Evolutionary conservation across 352 stramenopile genomes (phyloP).

Genomic region (Globisporangium cylindrosporum): DNA sequence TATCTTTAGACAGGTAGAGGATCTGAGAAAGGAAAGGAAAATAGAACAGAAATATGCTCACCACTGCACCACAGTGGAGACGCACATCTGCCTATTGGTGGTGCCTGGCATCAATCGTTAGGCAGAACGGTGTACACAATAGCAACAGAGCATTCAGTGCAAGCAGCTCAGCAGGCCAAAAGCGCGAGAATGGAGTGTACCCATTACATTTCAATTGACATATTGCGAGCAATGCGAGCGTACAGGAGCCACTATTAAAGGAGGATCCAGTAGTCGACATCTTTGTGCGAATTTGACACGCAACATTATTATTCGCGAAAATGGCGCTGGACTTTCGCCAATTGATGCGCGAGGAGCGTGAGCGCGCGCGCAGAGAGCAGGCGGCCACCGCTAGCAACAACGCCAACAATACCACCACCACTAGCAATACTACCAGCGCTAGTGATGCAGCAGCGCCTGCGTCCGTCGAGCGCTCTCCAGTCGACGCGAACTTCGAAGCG

Average conservation of each 20-base stretch:
- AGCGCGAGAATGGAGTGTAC: no score
- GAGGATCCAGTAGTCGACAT: background rate
- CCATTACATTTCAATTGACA: background rate
- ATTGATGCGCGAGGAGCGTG: slow-evolving; percentile 50
- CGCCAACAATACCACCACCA: background rate
- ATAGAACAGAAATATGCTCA: background rate
- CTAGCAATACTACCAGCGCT: background rate
- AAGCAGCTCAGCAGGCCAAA: background rate
- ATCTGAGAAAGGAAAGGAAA: no score
- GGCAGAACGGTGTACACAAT: no score
- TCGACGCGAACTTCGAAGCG: background rate
- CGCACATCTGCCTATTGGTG: background rate
- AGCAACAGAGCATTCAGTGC: background rate
- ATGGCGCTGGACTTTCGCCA: slow-evolving; percentile 44
- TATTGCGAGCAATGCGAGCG: no score
- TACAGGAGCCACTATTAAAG: slow-evolving; percentile 7
- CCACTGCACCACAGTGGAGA: background rate
- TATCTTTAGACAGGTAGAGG: no score
- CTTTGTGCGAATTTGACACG: background rate
- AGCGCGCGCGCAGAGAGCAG: slow-evolving; percentile 27
- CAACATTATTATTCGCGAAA: background rate
- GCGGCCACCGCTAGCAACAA: background rate
- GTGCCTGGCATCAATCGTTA: no score
- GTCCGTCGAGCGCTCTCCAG: no score
- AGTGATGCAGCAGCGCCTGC: background rate